Base-by-base conservation (phyloP, 306 rosid genomes). In the Astragalus membranaceus region DNA sequence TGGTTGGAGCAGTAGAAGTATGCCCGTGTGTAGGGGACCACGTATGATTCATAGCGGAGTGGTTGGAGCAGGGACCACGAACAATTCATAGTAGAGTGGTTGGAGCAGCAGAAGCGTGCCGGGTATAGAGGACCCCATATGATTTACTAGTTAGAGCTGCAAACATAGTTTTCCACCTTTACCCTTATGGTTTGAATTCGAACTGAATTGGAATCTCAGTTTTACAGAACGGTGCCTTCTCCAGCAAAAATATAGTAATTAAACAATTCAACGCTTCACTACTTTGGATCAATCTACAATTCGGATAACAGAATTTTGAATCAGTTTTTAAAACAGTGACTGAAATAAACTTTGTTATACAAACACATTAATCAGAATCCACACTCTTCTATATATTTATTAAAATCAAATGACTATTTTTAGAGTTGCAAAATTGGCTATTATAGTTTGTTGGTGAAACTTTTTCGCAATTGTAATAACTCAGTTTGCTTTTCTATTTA, bases 151-250 rank as follows among this genome's bases (percentile, higher is more conserved):
- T n/a, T n/a, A n/a, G n/a, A n/a, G n/a, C n/a, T n/a, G n/a, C n/a
- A n/a, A n/a, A n/a, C n/a, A n/a, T n/a, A n/a, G n/a, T n/a, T n/a
- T n/a, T n/a, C n/a, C n/a, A n/a, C n/a, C n/a, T n/a, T n/a, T n/a
- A n/a, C 64, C 50, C 37, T 41, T 44, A 33, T 6, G 50, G 11
- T 4, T 47, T 20, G 30, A 26, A 1, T 26, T 26, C 30, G 30
- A 26, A 26, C 2, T 20, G 6, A 51, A 54, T 69, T 23, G 10
- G 61, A 51, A 33, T 48, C 74, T 67, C 70, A 10, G 35, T 61
- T 61, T 26, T 44, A 65, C 29, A 67, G 47, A 70, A 69, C 88
- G 81, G 85, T 78, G 89, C 77, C 16, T 74, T 72, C 67, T 81
- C 69, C 32, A 64, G 13, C 30, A 0, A 14, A 6, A 26, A 26